Evolutionary conservation across 2,329 filamentous ascomycete species (phyloP).

Genomic region (Paecilomyces dactylethromorphus): DNA sequence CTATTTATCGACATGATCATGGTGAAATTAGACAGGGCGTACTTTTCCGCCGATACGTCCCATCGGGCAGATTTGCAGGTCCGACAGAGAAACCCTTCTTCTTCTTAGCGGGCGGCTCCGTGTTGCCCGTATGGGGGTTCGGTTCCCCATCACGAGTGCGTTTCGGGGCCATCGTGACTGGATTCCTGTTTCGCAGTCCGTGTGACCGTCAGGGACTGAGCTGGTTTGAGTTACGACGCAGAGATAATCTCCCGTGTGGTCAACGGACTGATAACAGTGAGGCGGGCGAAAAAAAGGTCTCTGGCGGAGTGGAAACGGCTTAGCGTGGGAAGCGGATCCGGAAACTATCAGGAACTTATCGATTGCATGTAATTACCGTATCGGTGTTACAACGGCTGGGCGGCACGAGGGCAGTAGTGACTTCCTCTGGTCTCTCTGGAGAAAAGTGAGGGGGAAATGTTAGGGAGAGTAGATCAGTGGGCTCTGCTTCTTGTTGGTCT

Average conservation of each 20-base stretch:
- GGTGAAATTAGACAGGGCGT: constrained; percentile 6
- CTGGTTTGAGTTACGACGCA: too few relatives aligned
- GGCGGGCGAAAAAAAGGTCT: background rate
- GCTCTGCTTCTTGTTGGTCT: too few relatives aligned
- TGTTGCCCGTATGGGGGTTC: constrained; percentile 42
- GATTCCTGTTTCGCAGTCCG: background rate
- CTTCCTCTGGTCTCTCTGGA: too few relatives aligned
- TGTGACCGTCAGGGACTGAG: too few relatives aligned
- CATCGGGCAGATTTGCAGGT: constrained; percentile 84
- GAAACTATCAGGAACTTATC: background rate
- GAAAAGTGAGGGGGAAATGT: too few relatives aligned
- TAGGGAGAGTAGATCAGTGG: too few relatives aligned
- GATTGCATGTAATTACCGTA: too few relatives aligned
- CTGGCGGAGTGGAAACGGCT: background rate
- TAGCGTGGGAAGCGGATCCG: background rate
- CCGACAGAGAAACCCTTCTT: constrained; percentile 77
- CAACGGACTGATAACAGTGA: too few relatives aligned
- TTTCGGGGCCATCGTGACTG: constrained; percentile 52
- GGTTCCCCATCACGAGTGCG: constrained; percentile 45
- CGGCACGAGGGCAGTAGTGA: too few relatives aligned
- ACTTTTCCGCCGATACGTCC: constrained; percentile 78
- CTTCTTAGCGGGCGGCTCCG: constrained; percentile 39
- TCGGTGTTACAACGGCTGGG: too few relatives aligned
- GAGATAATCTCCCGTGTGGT: too few relatives aligned
- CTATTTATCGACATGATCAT: too few relatives aligned